Percentiles rank a stretch among this genome's conserved stretches.
Conservation (phyloP, 2,329 filamentous ascomycete species). For the Tolypocladium cylindrosporum region DNA sequence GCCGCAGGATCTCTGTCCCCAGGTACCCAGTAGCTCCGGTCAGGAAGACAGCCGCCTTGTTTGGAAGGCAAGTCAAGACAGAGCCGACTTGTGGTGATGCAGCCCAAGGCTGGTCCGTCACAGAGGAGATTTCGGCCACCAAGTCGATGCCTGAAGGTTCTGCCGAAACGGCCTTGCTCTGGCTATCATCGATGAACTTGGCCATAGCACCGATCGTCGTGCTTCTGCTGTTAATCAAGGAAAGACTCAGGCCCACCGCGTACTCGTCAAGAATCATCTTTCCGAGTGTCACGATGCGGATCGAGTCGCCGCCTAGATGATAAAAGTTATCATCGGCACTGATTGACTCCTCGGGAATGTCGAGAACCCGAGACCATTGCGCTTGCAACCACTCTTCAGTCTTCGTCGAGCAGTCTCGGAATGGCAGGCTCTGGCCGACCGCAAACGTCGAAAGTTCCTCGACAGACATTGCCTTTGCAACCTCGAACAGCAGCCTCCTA, state of each 20-base stretch:
- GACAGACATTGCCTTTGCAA: not conserved
- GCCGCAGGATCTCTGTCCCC: conserved; percentile 65
- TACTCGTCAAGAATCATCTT: not conserved
- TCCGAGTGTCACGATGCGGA: not conserved
- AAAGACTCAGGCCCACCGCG: not conserved
- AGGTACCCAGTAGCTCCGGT: conserved; percentile 72
- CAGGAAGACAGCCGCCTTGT: conserved; percentile 52
- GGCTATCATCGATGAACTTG: not conserved
- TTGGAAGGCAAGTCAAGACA: not conserved
- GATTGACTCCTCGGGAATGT: conserved; percentile 3
- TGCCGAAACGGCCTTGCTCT: not conserved
- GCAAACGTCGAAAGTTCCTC: not conserved
- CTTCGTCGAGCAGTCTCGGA: conserved; percentile 2
- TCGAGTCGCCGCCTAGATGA: conserved; percentile 9
- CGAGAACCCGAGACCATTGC: conserved; percentile 8
- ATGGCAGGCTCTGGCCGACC: not conserved
- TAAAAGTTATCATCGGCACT: conserved; percentile 8
- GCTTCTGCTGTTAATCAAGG: not conserved
- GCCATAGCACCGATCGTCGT: not conserved
- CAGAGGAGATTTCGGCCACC: not conserved
- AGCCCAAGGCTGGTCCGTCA: not conserved
- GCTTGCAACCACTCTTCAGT: conserved; percentile 8
- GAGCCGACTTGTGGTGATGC: not conserved
- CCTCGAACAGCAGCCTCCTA: not conserved
- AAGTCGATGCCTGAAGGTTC: not conserved